phyloP scores from a whole-genome alignment of 1,284 basidiomycete species.

The Neonothopanus nambi region DNA sequence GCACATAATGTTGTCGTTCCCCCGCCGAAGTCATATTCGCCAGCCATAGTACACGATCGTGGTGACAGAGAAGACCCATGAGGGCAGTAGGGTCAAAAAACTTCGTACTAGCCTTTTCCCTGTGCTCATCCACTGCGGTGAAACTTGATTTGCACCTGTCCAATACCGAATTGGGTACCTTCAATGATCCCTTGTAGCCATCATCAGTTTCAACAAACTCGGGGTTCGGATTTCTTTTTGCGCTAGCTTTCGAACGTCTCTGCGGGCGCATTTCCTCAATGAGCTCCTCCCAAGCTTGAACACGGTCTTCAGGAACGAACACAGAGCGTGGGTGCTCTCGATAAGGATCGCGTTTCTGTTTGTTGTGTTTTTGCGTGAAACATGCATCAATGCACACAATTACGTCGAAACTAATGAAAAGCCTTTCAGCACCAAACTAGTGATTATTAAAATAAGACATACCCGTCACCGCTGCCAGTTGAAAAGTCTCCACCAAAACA shows the following conservation, averaged over 20 bases:
- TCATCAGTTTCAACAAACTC: background rate
- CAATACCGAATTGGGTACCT: slow-evolving; percentile 27
- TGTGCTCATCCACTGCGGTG: slow-evolving; percentile 31
- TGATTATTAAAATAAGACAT: background rate
- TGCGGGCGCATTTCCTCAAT: slow-evolving; percentile 13
- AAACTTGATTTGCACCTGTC: slow-evolving; percentile 33
- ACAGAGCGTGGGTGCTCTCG: slow-evolving; percentile 9
- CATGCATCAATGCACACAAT: slow-evolving; percentile 16
- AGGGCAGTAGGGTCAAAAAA: slow-evolving; percentile 23
- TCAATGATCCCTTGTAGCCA: slow-evolving; percentile 9
- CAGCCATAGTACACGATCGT: slow-evolving; percentile 30
- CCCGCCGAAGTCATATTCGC: slow-evolving; percentile 32
- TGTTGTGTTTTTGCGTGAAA: slow-evolving; percentile 20
- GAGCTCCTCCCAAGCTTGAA: slow-evolving; percentile 4
- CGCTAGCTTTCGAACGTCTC: too few relatives aligned
- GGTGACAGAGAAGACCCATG: slow-evolving; percentile 30
- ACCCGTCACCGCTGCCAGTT: background rate
- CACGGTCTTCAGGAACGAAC: slow-evolving; percentile 20
- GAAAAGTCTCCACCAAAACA: slow-evolving; percentile 5
- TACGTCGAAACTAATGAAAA: background rate
- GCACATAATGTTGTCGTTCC: slow-evolving; percentile 30
- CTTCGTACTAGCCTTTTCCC: slow-evolving; percentile 18
- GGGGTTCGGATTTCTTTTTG: background rate
- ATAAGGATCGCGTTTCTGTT: slow-evolving; percentile 4
- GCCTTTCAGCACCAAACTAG: background rate